phyloP scores from a whole-genome alignment of 257 asterid species.

The Ocimum tenuiflorum region DNA sequence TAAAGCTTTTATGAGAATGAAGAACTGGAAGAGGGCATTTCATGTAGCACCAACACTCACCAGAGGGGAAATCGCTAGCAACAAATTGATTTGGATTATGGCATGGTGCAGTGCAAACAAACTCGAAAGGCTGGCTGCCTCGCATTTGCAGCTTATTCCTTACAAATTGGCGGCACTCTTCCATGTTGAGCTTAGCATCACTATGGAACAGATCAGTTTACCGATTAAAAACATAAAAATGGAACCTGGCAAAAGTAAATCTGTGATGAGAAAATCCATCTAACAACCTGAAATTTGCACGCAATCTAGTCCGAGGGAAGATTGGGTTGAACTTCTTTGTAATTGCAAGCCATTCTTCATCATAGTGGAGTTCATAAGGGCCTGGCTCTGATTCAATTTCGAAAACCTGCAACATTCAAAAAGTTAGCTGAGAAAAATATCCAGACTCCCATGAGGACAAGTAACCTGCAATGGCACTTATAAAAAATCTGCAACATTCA shows the following conservation, averaged over 20 bases:
- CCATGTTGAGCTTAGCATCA: constrained; percentile 41
- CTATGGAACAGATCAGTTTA: constrained; percentile 33
- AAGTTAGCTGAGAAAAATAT: constrained; percentile 15
- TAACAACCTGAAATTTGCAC: constrained; percentile 50
- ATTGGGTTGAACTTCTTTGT: constrained; percentile 64
- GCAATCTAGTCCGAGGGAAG: constrained; percentile 54
- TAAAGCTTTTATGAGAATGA: background rate
- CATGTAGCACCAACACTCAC: constrained; percentile 35
- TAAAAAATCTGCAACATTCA: no score
- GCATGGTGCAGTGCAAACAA: constrained; percentile 64
- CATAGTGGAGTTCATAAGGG: constrained; percentile 72
- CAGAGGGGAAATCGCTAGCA: constrained; percentile 31
- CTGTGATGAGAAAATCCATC: constrained; percentile 4
- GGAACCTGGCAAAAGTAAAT: background rate
- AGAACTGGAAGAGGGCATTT: background rate
- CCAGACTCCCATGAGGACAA: constrained; percentile 12
- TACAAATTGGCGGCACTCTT: constrained; percentile 56
- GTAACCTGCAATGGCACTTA: constrained; percentile 70
- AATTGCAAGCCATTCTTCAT: constrained; percentile 97
- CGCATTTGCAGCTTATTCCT: constrained; percentile 50
- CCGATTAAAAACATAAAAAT: background rate
- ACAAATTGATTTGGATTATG: constrained; percentile 42
- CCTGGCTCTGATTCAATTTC: constrained; percentile 78
- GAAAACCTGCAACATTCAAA: constrained; percentile 41
- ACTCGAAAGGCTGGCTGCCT: constrained; percentile 66